These are phyloP conservation scores for Chloranthus sessilifolius DNA, from an alignment of 164 flowering plant genomes.

Conservation along the genomic window DNA sequence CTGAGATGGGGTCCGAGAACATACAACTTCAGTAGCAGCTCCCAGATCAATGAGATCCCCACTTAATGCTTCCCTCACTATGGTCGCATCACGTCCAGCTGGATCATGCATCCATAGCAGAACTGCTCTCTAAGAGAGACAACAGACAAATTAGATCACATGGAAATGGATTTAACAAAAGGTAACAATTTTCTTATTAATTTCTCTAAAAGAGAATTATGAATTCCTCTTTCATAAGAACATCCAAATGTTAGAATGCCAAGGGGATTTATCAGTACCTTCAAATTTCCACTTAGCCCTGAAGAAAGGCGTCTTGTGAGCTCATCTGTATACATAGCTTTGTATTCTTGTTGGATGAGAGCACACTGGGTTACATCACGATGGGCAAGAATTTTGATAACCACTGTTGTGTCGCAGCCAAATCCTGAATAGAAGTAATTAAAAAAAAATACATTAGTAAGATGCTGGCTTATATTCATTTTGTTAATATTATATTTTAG, in stretches of 20 bases:
- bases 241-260: too few species aligned
- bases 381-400: constrained; percentile 63
- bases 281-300: constrained; percentile 58
- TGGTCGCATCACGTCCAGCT: constrained; percentile 51
- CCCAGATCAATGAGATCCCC: constrained; percentile 28
- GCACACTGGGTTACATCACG: constrained; percentile 62
- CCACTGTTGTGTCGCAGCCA: constrained; percentile 64
- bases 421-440: constrained; percentile 40
- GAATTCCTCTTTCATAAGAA: too few species aligned
- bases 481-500: too few species aligned
- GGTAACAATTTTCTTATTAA: too few species aligned
- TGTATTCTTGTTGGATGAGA: constrained; percentile 63
- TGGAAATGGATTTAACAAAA: too few species aligned
- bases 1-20: constrained; percentile 72
- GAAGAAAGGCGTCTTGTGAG: constrained; percentile 49
- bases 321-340: constrained; percentile 44
- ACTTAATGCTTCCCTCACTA: constrained; percentile 40
- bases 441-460: too few species aligned
- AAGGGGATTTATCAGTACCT: constrained; percentile 60
- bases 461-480: too few species aligned
- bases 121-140: constrained; percentile 50
- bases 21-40: constrained; percentile 73
- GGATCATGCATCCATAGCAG: constrained; percentile 76
- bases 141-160: constrained; percentile 1
- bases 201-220: too few species aligned